phyloP scores from a whole-genome alignment of 129 eudicot species.

The Centaurea solstitialis region DNA sequence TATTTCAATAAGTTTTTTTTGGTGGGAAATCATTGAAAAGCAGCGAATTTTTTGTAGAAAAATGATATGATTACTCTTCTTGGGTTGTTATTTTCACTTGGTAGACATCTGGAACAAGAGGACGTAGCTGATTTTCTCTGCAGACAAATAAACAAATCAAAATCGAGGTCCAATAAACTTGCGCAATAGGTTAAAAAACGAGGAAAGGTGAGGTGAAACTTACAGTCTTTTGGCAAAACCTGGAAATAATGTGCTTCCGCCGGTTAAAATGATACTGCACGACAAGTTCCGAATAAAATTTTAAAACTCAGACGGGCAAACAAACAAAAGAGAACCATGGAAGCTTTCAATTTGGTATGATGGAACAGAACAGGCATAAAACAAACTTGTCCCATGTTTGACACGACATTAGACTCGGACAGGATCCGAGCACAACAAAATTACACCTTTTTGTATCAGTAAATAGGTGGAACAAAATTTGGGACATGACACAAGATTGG shows the following conservation, averaged over 20 bases:
- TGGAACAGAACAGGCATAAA: not conserved
- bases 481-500: not conserved
- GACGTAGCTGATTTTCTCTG: conserved; percentile 95
- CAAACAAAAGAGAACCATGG: not conserved
- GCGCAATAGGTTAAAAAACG: conserved; percentile 10
- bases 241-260: conserved; percentile 87
- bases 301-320: conserved; percentile 4
- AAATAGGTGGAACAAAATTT: not conserved
- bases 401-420: too few relatives aligned
- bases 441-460: not conserved
- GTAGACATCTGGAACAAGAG: conserved; percentile 90
- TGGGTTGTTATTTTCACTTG: conserved; percentile 84
- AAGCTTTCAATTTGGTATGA: not conserved
- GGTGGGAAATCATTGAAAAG: not conserved
- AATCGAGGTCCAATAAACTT: not conserved
- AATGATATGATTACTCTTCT: conserved; percentile 65
- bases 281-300: conserved; percentile 6
- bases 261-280: conserved; percentile 88
- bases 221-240: conserved; percentile 90
- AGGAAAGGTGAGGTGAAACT: conserved; percentile 21
- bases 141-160: conserved; percentile 27
- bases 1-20: conserved; percentile 12
- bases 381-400: too few relatives aligned
- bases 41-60: not conserved
- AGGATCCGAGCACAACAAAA: too few relatives aligned